Evolutionary conservation across 176 grass and related monocot species (phyloP), one percentile per base, ranked within the genome.

Genomic region (Juncus effusus): DNA sequence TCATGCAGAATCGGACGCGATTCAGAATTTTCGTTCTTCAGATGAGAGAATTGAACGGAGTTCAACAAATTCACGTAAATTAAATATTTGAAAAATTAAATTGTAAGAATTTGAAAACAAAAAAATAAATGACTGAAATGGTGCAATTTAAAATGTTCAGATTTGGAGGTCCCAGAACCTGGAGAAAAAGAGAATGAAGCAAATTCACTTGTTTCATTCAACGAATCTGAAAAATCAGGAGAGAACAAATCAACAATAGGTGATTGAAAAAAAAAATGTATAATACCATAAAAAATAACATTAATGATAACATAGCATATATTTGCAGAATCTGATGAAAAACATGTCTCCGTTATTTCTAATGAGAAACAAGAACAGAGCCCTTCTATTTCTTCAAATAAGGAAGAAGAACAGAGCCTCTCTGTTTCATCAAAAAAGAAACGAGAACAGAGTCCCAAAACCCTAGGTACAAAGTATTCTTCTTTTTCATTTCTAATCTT

Each of bases 301-400:
- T 70, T 11, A 3, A 3, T 15, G 12, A 36, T 40, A 38, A 56
- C 7, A 7, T 70, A 56, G 42, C 4, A 56, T 45, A 7, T 59
- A 13, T 60, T 42, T 42, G 40, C 69, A 72, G 69, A 72, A 47
- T 47, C 38, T 72, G 54, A 59, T 45, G 8, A 59, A 72, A 60
- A 72, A 5, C 36, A 72, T 10, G 2, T 3, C 10, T 36, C 54
- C 10, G 44, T 5, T 9, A 16, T 13, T 72, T 35, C 54, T 56
- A 45, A 59, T 47, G 40, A 72, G 38, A 60, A 44, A 59, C 54
- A 72, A 72, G 69, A 72, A n/a, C 52, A 53, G 12, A 72, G 54
- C 45, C 54, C 6, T 4, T 36, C 54, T 15, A 9, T 5, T 9
- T 38, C 37, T 72, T 35, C 54, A 71, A 45, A 59, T 47, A 14